A percentile compares a stretch with the other conserved stretches of the same genome.
Conservation (phyloP, 768 basidiomycete genomes). For the Lactifluus volemus region DNA sequence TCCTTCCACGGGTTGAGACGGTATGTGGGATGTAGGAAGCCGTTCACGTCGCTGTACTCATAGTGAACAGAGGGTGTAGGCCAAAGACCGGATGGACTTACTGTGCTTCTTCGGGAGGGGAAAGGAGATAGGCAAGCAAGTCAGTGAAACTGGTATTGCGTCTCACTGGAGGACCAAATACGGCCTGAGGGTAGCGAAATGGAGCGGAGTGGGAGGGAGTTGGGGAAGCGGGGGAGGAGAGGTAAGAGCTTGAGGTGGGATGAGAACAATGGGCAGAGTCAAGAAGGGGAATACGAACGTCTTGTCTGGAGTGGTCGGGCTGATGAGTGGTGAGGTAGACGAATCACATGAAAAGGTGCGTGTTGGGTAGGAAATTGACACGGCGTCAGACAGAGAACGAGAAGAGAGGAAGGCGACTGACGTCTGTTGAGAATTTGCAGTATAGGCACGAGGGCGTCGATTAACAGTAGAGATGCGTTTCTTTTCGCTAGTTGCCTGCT, state of each 20-base stretch:
- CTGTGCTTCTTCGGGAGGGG: constrained; percentile 54
- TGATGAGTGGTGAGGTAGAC: background rate
- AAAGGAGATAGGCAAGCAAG: constrained; percentile 63
- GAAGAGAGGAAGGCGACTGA: constrained; percentile 27
- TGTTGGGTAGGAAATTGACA: background rate
- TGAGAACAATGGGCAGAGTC: background rate
- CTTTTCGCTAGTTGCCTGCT: constrained; percentile 80
- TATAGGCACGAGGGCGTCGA: constrained; percentile 61
- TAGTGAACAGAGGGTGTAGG: background rate
- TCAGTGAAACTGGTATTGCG: constrained; percentile 53
- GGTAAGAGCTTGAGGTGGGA: background rate
- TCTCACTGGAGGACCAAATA: constrained; percentile 37
- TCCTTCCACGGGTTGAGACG: constrained; percentile 39
- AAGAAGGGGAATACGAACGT: constrained; percentile 7
- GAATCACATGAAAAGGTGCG: background rate
- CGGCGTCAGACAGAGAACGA: constrained; percentile 1
- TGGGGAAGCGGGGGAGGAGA: constrained; percentile 24
- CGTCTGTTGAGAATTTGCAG: constrained; percentile 37
- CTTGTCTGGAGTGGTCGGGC: constrained; percentile 8
- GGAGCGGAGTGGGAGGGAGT: constrained; percentile 24
- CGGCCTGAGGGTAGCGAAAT: constrained; percentile 22
- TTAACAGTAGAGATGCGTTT: constrained; percentile 51
- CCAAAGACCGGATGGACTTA: constrained; percentile 17
- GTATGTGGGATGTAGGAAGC: constrained; percentile 9
- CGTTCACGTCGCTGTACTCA: constrained; percentile 1